Conservation (phyloP, 2,329 filamentous ascomycete species). For the Neonectria hederae region DNA sequence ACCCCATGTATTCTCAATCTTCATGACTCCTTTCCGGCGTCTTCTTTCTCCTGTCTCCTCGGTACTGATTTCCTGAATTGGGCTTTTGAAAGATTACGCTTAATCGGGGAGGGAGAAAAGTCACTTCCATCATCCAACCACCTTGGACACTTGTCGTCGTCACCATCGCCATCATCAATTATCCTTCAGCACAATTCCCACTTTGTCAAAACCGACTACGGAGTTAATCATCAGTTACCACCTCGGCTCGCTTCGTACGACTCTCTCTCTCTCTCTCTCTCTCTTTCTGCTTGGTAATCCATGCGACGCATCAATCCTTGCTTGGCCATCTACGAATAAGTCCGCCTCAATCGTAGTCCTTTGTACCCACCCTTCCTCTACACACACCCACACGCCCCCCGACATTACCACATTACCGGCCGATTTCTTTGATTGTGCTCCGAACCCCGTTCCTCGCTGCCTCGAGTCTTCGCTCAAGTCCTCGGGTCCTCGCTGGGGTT, state of each 20-base stretch:
- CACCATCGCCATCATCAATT: not conserved
- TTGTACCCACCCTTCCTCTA: conserved; percentile 7
- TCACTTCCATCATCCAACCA: not conserved
- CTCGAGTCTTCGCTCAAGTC: not conserved
- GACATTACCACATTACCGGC: conserved; percentile 9
- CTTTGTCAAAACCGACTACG: not conserved
- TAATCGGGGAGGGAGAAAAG: not conserved
- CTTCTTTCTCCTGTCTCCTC: not conserved
- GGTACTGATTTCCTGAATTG: not conserved
- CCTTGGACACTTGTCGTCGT: conserved; percentile 1
- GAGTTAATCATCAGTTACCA: conserved; percentile 1
- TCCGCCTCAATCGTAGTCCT: not conserved
- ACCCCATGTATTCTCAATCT: not conserved
- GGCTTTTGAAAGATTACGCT: not conserved
- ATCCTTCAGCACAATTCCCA: not conserved
- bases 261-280: not conserved
- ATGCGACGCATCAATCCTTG: conserved; percentile 12
- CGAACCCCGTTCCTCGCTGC: conserved; percentile 16
- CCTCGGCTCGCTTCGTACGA: not conserved
- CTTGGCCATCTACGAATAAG: conserved; percentile 2
- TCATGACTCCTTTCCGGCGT: not conserved
- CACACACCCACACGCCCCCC: conserved; percentile 16
- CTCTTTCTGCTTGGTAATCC: conserved; percentile 24
- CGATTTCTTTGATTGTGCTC: conserved; percentile 5
- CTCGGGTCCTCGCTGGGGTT: not conserved